Percentiles rank a stretch among this genome's conserved stretches.
Evolutionary conservation across 2,329 filamentous ascomycete species (phyloP).

Genomic region (Colletotrichum simmondsii): DNA sequence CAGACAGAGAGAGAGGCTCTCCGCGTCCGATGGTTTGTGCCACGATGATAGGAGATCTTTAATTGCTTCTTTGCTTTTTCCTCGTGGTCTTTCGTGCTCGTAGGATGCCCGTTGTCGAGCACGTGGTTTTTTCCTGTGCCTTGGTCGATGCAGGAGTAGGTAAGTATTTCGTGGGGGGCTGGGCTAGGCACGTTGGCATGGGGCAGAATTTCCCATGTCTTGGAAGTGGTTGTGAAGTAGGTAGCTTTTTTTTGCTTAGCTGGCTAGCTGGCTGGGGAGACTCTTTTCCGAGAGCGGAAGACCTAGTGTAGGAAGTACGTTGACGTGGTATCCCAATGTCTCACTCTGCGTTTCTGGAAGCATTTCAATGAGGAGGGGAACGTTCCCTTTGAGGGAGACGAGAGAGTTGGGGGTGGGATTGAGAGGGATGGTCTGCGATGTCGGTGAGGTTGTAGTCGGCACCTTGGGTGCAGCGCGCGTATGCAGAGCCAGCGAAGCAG

Average conservation of each 20-base stretch:
- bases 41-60: slow-evolving; percentile 13
- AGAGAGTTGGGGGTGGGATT: neutral
- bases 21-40: slow-evolving; percentile 13
- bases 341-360: slow-evolving; percentile 7
- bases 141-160: slow-evolving; percentile 3
- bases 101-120: slow-evolving; percentile 3
- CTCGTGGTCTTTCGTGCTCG: neutral
- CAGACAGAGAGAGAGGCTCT: neutral
- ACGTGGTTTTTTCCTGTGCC: slow-evolving; percentile 13
- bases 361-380: neutral
- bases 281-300: neutral
- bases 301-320: neutral
- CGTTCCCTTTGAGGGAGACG: neutral
- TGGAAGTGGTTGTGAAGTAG: neutral
- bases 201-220: neutral
- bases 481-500: slow-evolving; percentile 12
- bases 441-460: slow-evolving; percentile 14
- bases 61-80: neutral
- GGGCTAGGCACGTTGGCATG: neutral
- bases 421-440: neutral
- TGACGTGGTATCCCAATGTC: slow-evolving; percentile 1
- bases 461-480: neutral
- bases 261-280: neutral
- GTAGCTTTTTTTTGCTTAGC: neutral
- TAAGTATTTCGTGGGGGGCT: neutral